Conservation (phyloP, 768 basidiomycete genomes). For the Coprinellus micaceus region DNA sequence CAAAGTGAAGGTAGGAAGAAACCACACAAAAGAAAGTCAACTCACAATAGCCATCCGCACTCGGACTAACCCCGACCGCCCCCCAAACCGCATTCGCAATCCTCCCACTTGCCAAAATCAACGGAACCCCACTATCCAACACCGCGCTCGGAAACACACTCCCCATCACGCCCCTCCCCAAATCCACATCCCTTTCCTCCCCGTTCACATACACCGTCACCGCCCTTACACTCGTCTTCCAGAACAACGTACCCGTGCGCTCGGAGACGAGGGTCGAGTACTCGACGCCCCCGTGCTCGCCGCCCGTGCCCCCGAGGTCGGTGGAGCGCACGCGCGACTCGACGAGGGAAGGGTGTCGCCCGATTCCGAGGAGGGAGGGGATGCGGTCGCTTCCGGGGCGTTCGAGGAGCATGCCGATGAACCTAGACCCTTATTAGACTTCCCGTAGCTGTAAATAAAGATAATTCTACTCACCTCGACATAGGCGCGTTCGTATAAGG, state of each 20-base stretch:
- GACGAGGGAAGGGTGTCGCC: constrained; percentile 34
- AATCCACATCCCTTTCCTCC: constrained; percentile 29
- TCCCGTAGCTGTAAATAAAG: not conserved
- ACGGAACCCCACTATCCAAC: constrained; percentile 69
- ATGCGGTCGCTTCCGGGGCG: constrained; percentile 59
- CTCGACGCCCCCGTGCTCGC: constrained; percentile 47
- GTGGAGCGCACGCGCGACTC: constrained; percentile 21
- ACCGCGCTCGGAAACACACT: constrained; percentile 55
- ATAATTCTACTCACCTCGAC: not conserved
- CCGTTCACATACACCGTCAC: constrained; percentile 62
- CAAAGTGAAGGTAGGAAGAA: too few relatives aligned
- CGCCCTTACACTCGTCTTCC: constrained; percentile 56
- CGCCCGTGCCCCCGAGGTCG: constrained; percentile 48
- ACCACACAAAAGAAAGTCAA: constrained; percentile 13
- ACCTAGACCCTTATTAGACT: too few relatives aligned
- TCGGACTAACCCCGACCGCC: constrained; percentile 60
- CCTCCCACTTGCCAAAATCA: constrained; percentile 55
- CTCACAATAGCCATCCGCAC: constrained; percentile 62
- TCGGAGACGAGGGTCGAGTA: constrained; percentile 48
- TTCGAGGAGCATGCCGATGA: constrained; percentile 65
- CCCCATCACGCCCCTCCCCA: constrained; percentile 40
- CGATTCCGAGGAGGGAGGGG: constrained; percentile 43
- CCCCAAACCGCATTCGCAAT: constrained; percentile 80
- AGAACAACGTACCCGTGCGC: constrained; percentile 44
- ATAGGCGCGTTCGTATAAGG: constrained; percentile 58